phyloP scores from a whole-genome alignment of 352 stramenopile genomes.

The Globisporangium canariense region DNA sequence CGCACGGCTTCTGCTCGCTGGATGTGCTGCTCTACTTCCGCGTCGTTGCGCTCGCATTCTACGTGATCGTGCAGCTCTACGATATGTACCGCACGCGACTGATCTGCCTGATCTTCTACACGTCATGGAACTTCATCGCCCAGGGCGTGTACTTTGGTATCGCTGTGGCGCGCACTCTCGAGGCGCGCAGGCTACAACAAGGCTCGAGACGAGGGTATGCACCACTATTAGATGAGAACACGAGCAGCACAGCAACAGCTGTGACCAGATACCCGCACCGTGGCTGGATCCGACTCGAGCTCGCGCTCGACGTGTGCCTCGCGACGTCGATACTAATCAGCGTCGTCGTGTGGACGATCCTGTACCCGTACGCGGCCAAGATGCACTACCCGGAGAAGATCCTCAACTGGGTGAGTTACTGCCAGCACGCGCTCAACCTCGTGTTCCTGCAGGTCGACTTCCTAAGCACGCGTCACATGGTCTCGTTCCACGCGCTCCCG shows the following conservation, averaged over 20 bases:
- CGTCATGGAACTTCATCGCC: constrained; percentile 84
- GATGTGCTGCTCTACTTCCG: constrained; percentile 39
- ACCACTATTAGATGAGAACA: constrained; percentile 41
- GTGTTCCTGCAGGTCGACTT: constrained; percentile 72
- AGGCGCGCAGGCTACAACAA: constrained; percentile 18
- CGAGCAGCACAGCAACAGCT: constrained; percentile 2
- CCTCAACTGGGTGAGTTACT: constrained; percentile 79
- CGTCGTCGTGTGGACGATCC: constrained; percentile 68
- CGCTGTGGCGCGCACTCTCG: constrained; percentile 30
- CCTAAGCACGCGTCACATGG: constrained; percentile 37
- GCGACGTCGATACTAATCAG: constrained; percentile 64
- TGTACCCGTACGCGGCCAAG: constrained; percentile 62
- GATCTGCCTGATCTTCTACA: constrained; percentile 72
- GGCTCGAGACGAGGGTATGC: constrained; percentile 25
- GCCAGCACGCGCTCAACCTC: constrained; percentile 72
- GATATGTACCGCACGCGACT: constrained; percentile 50
- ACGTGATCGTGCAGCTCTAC: constrained; percentile 49
- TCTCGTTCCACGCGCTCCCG: constrained; percentile 55
- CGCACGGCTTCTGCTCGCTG: constrained; percentile 42
- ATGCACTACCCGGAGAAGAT: constrained; percentile 45
- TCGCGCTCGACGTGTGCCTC: constrained; percentile 70
- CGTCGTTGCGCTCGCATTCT: constrained; percentile 37
- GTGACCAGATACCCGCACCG: constrained; percentile 16
- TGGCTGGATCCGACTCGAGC: constrained; percentile 54
- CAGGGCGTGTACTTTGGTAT: constrained; percentile 60